These are phyloP conservation scores for Chytriomyces hyalinus DNA, from an alignment of 192 early-diverging fungal species.

Conservation along the genomic window DNA sequence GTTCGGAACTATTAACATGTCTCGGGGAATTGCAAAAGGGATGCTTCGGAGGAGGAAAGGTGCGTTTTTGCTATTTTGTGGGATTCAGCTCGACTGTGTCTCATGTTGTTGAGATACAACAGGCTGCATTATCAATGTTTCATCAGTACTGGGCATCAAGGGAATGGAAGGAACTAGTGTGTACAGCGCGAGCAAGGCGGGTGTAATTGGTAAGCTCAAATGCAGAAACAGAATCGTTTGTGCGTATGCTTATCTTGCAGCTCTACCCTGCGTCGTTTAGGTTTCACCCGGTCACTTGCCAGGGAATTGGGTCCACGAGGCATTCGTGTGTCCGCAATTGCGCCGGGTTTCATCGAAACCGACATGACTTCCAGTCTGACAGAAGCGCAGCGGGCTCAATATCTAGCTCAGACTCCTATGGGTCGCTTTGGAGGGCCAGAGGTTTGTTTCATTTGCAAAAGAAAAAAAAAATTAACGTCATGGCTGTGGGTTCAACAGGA, in stretches of 20 bases:
- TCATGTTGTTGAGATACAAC: not conserved
- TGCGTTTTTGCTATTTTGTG: conserved; percentile 34
- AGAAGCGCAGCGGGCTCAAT: conserved; percentile 42
- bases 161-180: conserved; percentile 74
- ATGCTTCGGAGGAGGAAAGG: conserved; percentile 66
- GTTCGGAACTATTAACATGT: conserved; percentile 70
- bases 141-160: conserved; percentile 77
- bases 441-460: conserved; percentile 16
- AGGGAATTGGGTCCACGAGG: conserved; percentile 75
- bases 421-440: conserved; percentile 62
- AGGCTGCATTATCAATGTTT: conserved; percentile 81
- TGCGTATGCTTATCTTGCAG: not conserved
- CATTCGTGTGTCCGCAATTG: conserved; percentile 80
- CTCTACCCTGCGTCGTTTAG: conserved; percentile 33
- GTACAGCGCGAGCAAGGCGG: conserved; percentile 88
- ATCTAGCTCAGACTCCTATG: conserved; percentile 56
- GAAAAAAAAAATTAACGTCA: not conserved
- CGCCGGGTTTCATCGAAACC: conserved; percentile 87
- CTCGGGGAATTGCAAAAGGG: conserved; percentile 56
- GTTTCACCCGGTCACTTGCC: conserved; percentile 83
- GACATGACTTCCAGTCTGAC: conserved; percentile 72
- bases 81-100: not conserved
- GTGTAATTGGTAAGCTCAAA: conserved; percentile 67
- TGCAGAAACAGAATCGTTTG: too few species aligned
- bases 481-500: conserved; percentile 40